phyloP scores from a whole-genome alignment of 352 stramenopile species.

The Globisporangium paddicum region DNA sequence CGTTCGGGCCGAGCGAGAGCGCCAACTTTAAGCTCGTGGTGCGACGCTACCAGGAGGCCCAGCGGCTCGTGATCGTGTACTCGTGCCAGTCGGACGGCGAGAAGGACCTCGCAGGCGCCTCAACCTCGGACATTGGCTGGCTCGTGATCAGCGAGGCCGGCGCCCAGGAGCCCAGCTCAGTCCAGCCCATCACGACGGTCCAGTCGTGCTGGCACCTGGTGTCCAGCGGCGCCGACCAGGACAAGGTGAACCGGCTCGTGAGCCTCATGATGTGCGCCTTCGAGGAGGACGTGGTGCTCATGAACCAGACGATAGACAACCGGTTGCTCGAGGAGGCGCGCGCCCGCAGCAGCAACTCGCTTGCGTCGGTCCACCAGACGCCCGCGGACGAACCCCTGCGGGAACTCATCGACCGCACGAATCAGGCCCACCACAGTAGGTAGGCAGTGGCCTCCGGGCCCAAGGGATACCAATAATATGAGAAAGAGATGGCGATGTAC shows the following conservation, averaged over 20 bases:
- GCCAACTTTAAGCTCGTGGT: slow-evolving; percentile 25
- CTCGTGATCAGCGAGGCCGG: not conserved
- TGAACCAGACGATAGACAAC: not conserved
- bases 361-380: no score
- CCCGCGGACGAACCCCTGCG: no score
- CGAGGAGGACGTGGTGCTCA: not conserved
- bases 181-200: not conserved
- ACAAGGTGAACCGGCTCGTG: not conserved
- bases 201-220: not conserved
- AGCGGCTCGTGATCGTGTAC: slow-evolving; percentile 25
- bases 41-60: slow-evolving; percentile 23
- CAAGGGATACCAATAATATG: no score
- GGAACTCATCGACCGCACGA: no score
- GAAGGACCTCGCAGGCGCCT: slow-evolving; percentile 20
- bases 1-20: not conserved
- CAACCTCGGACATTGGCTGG: slow-evolving; percentile 33
- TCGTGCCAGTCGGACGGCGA: slow-evolving; percentile 25
- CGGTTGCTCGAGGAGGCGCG: not conserved
- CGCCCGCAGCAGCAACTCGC: no score
- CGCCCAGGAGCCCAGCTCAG: not conserved
- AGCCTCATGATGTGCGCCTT: not conserved
- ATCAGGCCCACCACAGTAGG: no score
- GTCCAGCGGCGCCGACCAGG: not conserved
- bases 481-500: no score
- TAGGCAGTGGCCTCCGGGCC: no score